Conservation (phyloP, 1,284 basidiomycete species). For the Cryptococcus depauperatus region DNA sequence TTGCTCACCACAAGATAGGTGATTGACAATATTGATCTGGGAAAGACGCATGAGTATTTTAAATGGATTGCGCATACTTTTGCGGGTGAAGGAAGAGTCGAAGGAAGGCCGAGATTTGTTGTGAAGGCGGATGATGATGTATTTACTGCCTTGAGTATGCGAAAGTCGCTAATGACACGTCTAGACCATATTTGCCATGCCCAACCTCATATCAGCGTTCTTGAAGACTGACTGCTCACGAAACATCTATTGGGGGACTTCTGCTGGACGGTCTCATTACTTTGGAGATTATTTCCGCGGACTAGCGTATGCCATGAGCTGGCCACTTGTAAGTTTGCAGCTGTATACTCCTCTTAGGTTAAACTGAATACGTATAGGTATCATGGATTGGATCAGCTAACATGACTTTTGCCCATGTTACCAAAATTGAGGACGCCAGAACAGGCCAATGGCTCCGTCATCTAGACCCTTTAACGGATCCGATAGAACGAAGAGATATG, state of each 20-base stretch:
- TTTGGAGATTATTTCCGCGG: slow-evolving; percentile 45
- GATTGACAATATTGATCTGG: slow-evolving; percentile 44
- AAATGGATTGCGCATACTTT: slow-evolving; percentile 43
- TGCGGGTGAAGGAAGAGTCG: slow-evolving; percentile 34
- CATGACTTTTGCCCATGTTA: slow-evolving; percentile 40
- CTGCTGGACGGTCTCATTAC: slow-evolving; percentile 38
- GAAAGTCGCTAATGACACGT: neutral
- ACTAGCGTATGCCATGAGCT: slow-evolving; percentile 46
- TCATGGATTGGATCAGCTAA: slow-evolving; percentile 44
- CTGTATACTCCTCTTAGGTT: neutral
- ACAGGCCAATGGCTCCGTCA: slow-evolving; percentile 44
- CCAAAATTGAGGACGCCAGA: slow-evolving; percentile 45
- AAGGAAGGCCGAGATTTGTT: slow-evolving; percentile 43
- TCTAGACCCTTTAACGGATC: slow-evolving; percentile 41
- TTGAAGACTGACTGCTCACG: slow-evolving; percentile 40
- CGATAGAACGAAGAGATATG: slow-evolving; percentile 41
- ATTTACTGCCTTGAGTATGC: neutral
- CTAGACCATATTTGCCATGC: slow-evolving; percentile 45
- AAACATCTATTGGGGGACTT: slow-evolving; percentile 47
- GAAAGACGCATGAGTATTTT: slow-evolving; percentile 46
- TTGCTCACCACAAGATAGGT: slow-evolving; percentile 24
- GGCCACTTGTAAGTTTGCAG: slow-evolving; percentile 40
- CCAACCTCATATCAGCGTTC: slow-evolving; percentile 43
- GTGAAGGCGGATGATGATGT: slow-evolving; percentile 47
- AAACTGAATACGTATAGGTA: slow-evolving; percentile 17